Conservation (phyloP, 2,329 filamentous ascomycete species). For the Fusarium subtropicale region DNA sequence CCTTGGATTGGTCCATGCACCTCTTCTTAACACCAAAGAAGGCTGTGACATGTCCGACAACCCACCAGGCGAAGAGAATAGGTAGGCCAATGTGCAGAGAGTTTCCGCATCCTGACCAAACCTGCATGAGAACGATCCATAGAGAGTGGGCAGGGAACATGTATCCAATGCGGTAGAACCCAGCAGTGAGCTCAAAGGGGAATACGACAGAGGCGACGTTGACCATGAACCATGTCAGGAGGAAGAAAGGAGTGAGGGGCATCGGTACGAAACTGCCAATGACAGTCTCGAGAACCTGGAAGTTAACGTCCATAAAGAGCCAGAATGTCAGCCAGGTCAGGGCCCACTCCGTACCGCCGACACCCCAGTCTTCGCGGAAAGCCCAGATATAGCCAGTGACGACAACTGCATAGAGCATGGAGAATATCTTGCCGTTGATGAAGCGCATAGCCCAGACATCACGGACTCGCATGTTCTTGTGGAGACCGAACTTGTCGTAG, state of each 20-base stretch:
- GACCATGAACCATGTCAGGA: slow-evolving; percentile 57
- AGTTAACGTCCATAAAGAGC: slow-evolving; percentile 58
- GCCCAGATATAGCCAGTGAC: slow-evolving; percentile 59
- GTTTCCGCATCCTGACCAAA: slow-evolving; percentile 58
- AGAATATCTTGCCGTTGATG: slow-evolving; percentile 49
- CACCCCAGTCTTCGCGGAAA: slow-evolving; percentile 56
- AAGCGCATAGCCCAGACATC: slow-evolving; percentile 46
- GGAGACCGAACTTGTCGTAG: slow-evolving; percentile 36
- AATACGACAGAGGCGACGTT: slow-evolving; percentile 54
- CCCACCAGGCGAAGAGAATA: slow-evolving; percentile 56
- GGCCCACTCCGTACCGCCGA: slow-evolving; percentile 48
- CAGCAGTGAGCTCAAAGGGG: slow-evolving; percentile 54
- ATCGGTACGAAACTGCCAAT: slow-evolving; percentile 48
- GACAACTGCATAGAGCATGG: slow-evolving; percentile 53
- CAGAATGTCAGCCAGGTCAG: slow-evolving; percentile 50
- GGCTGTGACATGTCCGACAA: slow-evolving; percentile 44
- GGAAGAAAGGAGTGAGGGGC: slow-evolving; percentile 55
- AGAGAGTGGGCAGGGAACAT: slow-evolving; percentile 51
- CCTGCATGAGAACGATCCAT: slow-evolving; percentile 54
- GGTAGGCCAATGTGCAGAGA: slow-evolving; percentile 55
- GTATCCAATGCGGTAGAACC: slow-evolving; percentile 56
- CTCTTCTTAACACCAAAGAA: slow-evolving; percentile 45
- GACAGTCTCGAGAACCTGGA: slow-evolving; percentile 54
- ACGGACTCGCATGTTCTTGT: slow-evolving; percentile 35
- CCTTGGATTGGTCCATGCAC: slow-evolving; percentile 31